A percentile compares a stretch with the other conserved stretches of the same genome.
Evolutionary conservation across 768 basidiomycete species (phyloP).

Genomic region (Mycena vulgaris): DNA sequence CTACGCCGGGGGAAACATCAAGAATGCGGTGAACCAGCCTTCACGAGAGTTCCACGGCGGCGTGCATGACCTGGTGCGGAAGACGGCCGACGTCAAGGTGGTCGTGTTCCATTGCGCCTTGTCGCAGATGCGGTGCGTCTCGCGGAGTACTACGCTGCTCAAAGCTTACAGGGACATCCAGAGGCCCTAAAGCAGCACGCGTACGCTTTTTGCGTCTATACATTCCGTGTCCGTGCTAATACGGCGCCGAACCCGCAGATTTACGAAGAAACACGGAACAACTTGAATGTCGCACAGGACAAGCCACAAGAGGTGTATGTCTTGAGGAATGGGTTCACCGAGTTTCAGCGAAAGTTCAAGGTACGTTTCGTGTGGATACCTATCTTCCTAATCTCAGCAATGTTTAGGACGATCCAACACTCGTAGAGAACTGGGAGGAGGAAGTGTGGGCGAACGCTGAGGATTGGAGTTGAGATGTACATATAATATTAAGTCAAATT

Average conservation of each 20-base stretch:
- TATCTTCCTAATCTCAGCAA: neutral
- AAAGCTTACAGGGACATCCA: slow-evolving; percentile 44
- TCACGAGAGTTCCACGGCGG: slow-evolving; percentile 70
- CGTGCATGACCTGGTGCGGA: slow-evolving; percentile 71
- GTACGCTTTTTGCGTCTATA: slow-evolving; percentile 56
- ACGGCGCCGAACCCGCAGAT: slow-evolving; percentile 58
- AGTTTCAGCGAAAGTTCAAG: slow-evolving; percentile 80
- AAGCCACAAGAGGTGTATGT: slow-evolving; percentile 71
- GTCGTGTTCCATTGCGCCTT: slow-evolving; percentile 86
- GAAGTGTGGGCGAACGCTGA: slow-evolving; percentile 67
- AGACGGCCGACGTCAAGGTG: slow-evolving; percentile 72
- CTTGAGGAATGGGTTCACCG: slow-evolving; percentile 79
- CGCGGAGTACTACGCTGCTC: slow-evolving; percentile 25
- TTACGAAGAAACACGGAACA: slow-evolving; percentile 75
- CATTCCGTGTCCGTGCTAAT: slow-evolving; percentile 9
- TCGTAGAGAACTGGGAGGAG: slow-evolving; percentile 86
- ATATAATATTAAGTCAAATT: slow-evolving; percentile 6
- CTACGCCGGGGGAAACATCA: slow-evolving; percentile 85
- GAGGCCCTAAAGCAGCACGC: slow-evolving; percentile 85
- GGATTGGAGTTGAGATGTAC: slow-evolving; percentile 51
- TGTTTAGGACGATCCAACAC: slow-evolving; percentile 70
- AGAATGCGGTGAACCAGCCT: slow-evolving; percentile 72
- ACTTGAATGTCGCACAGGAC: slow-evolving; percentile 60
- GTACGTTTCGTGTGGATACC: slow-evolving; percentile 52
- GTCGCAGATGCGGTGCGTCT: slow-evolving; percentile 81